Percentiles rank a stretch among this genome's conserved stretches.
These are phyloP conservation scores for Arctium minus DNA, from an alignment of 129 eudicot species.

Conservation along the genomic window DNA sequence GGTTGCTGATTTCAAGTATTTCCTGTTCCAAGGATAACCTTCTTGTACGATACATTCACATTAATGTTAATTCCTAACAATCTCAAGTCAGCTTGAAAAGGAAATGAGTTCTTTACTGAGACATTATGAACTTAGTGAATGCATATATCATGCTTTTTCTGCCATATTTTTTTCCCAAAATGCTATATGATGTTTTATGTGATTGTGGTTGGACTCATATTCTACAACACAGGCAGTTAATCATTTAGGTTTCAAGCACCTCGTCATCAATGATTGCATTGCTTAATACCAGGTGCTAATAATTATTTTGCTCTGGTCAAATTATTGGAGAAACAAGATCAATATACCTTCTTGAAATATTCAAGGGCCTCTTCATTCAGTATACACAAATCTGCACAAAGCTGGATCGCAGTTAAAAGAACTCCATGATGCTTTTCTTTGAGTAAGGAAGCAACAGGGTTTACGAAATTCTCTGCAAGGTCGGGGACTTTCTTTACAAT, in stretches of 20 bases:
- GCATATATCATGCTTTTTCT: background rate
- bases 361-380: conserved; percentile 87
- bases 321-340: background rate
- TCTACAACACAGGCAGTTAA: background rate
- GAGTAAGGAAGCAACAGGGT: conserved; percentile 81
- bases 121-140: background rate
- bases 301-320: background rate
- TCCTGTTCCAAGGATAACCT: conserved; percentile 16
- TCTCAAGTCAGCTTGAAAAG: background rate
- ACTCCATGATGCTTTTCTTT: conserved; percentile 97
- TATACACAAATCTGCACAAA: conserved; percentile 80
- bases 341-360: conserved; percentile 73
- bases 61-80: background rate
- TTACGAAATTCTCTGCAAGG: conserved; percentile 81
- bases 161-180: background rate
- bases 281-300: background rate
- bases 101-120: background rate
- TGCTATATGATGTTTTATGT: background rate
- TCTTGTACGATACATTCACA: background rate
- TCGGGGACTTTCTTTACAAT: conserved; percentile 93
- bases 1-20: background rate
- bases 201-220: background rate
- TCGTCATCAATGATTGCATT: background rate
- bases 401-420: conserved; percentile 77
- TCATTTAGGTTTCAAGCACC: background rate